A percentile compares a stretch with the other conserved stretches of the same genome.
phyloP scores from a whole-genome alignment of 352 stramenopile genomes.

The Phytopythium helicoides region DNA sequence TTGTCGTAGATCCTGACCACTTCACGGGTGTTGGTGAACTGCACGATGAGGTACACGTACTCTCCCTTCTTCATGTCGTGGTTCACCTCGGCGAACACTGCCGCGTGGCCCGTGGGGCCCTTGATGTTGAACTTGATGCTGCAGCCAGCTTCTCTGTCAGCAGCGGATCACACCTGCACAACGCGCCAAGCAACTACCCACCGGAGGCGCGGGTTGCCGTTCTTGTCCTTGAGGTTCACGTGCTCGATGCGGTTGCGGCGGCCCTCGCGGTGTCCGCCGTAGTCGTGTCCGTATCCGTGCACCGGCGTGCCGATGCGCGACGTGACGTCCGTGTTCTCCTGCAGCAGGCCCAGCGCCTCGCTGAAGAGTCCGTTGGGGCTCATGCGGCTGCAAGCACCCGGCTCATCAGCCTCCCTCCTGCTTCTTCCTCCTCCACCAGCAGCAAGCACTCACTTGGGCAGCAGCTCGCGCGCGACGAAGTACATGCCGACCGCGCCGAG shows the following conservation, averaged over 20 bases:
- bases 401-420: not conserved
- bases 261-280: slow-evolving; percentile 91
- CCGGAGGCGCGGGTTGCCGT: slow-evolving; percentile 78
- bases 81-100: slow-evolving; percentile 93
- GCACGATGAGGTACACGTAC: slow-evolving; percentile 95
- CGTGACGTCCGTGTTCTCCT: slow-evolving; percentile 81
- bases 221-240: slow-evolving; percentile 89
- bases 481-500: slow-evolving; percentile 89
- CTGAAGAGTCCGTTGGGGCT: slow-evolving; percentile 82
- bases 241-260: slow-evolving; percentile 95
- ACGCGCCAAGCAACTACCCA: slow-evolving; percentile 10
- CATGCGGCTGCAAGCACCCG: slow-evolving; percentile 54
- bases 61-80: slow-evolving; percentile 92
- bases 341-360: slow-evolving; percentile 70
- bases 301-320: slow-evolving; percentile 86
- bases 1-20: slow-evolving; percentile 94
- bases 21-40: slow-evolving; percentile 90
- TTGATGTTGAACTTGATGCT: slow-evolving; percentile 96
- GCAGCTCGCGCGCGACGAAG: slow-evolving; percentile 91
- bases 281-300: slow-evolving; percentile 93
- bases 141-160: not conserved
- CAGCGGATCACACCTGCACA: not conserved
- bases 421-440: not conserved
- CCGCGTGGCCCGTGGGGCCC: slow-evolving; percentile 84
- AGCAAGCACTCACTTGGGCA: slow-evolving; percentile 64